phyloP scores from a whole-genome alignment of 495 filamentous ascomycete species.

The Mytilinidion resinicola region DNA sequence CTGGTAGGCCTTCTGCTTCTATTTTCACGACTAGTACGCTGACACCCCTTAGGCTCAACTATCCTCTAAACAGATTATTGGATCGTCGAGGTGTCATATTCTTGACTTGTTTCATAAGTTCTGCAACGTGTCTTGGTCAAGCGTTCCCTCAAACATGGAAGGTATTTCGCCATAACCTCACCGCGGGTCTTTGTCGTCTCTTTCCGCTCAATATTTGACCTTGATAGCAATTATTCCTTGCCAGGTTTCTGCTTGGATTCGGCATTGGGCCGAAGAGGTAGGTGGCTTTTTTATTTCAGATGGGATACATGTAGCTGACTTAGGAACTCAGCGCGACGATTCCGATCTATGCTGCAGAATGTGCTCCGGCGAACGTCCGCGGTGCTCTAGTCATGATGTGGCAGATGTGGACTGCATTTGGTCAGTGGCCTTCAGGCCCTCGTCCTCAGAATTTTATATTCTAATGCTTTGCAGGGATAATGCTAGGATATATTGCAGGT shows the following conservation, averaged over 20 bases:
- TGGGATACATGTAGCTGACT: neutral
- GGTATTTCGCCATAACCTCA: neutral
- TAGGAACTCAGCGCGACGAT: slow-evolving; percentile 2
- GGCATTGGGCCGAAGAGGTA: slow-evolving; percentile 14
- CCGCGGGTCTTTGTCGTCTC: neutral
- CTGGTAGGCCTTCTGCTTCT: neutral
- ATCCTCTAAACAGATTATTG: slow-evolving; percentile 7
- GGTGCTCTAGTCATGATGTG: slow-evolving; percentile 25
- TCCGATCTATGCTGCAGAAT: slow-evolving; percentile 20
- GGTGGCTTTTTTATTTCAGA: neutral
- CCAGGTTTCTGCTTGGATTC: slow-evolving; percentile 12
- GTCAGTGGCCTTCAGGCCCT: neutral
- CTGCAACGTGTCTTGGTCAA: slow-evolving; percentile 11
- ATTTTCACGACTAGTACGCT: neutral
- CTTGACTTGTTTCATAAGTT: slow-evolving; percentile 11
- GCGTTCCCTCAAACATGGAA: slow-evolving; percentile 12
- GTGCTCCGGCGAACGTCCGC: slow-evolving; percentile 15
- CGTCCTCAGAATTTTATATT: neutral
- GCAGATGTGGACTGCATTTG: slow-evolving; percentile 29
- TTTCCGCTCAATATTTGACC: neutral
- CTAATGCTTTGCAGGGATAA: slow-evolving; percentile 9
- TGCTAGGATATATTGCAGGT: slow-evolving; percentile 13
- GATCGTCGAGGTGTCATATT: slow-evolving; percentile 12
- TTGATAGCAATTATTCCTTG: slow-evolving; percentile 9
- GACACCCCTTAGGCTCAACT: neutral